phyloP scores from a whole-genome alignment of 202 grass and related monocot species.

The Schoenoplectus triqueter region DNA sequence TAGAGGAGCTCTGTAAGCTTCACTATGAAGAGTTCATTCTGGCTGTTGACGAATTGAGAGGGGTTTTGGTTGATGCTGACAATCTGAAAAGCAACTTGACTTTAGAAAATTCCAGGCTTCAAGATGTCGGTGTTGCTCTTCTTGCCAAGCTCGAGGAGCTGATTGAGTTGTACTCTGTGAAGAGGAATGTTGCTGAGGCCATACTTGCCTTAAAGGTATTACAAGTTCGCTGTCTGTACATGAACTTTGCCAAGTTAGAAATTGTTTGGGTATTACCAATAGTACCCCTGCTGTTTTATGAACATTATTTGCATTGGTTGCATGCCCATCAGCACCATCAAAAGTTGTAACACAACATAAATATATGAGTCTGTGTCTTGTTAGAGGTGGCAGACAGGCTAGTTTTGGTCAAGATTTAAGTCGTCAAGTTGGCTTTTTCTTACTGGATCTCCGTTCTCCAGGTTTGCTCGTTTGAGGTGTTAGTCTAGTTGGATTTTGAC shows the following conservation, averaged over 20 bases:
- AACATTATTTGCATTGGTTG: neutral
- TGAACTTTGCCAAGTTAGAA: constrained; percentile 17
- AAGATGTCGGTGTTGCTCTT: constrained; percentile 56
- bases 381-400: constrained; percentile 20
- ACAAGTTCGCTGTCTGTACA: constrained; percentile 9
- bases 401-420: neutral
- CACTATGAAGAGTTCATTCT: constrained; percentile 88
- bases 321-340: neutral
- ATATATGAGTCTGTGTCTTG: neutral
- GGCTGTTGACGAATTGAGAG: constrained; percentile 67
- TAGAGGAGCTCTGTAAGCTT: constrained; percentile 70
- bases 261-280: constrained; percentile 5
- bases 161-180: constrained; percentile 54
- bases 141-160: constrained; percentile 65
- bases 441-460: too few species aligned
- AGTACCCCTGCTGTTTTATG: neutral
- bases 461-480: neutral
- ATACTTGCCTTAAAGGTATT: constrained; percentile 50
- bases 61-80: constrained; percentile 74
- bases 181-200: constrained; percentile 61
- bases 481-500: neutral
- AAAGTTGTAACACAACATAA: neutral
- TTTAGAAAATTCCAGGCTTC: constrained; percentile 59
- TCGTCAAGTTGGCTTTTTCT: neutral
- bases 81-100: constrained; percentile 61